Base-by-base conservation (phyloP, 2,329 filamentous ascomycete genomes). In the Ascochyta clinopodiicola region DNA sequence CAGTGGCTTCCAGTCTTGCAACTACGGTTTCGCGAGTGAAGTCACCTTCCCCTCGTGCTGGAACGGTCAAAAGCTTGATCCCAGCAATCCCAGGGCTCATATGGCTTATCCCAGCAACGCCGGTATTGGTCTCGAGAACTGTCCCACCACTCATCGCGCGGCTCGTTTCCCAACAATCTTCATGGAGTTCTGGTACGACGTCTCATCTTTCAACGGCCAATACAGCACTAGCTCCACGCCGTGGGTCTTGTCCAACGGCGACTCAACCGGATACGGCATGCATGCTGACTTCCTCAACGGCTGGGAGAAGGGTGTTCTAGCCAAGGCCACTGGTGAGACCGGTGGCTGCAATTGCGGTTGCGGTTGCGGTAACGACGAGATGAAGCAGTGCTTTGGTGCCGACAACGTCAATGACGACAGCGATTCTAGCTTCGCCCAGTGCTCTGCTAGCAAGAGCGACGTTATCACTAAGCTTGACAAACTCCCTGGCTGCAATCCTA, bases 171-270 rank as follows among this genome's bases (percentile, higher is more conserved):
- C 74, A 10, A 68, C 67, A 34, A 72, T 77, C 49, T 76, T 77
- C 61, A 70, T 75, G 19, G 74, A 77, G 57, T 76, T 75, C 56
- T 76, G 73, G 73, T 77, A 73, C 45, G 72, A 76, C 48, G 59
- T 73, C 40, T 67, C 66, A 2, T 56, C 62, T 1, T 77, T 76
- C 48, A 64, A 73, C 43, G 68, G 66, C 19, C 61, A 71, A 31
- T 76, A 75, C 54, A 63, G 58, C 24, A 55, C 68, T 22, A 62
- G 67, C 49, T 61, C 63, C 35, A 56, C 57, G 31, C 74, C 74
- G 0, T 77, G 72, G 72, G 68, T 72, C 3, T 57, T 77, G 24
- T 62, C 73, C 27, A 71, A 72, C 49, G 74, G 73, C 32, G 74
- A 77, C 52, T 67, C 74, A 7, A 75, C 72, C 24, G 74, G 74